phyloP scores from a whole-genome alignment of 106 monocot genomes.

The Apostasia ramifera region DNA sequence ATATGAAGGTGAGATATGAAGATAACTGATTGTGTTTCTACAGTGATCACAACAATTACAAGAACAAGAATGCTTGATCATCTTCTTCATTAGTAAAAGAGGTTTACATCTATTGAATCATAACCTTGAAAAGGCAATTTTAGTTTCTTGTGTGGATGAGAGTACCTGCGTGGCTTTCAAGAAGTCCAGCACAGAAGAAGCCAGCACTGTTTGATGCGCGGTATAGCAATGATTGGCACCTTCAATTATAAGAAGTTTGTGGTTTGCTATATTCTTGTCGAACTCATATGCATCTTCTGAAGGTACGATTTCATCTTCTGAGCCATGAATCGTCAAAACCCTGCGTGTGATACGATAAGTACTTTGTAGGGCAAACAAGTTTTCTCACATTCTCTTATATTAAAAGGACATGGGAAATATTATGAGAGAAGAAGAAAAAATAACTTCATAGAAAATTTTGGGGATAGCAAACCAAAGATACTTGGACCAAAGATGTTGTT shows the following conservation, averaged over 20 bases:
- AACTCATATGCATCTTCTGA: conserved; percentile 49
- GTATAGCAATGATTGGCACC: conserved; percentile 66
- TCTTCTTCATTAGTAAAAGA: background rate
- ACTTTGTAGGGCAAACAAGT: too few species aligned
- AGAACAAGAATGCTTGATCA: background rate
- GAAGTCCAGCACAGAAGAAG: conserved; percentile 48
- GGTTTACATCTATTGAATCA: background rate
- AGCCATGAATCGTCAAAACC: conserved; percentile 83
- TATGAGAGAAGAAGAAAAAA: too few species aligned
- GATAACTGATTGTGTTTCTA: background rate
- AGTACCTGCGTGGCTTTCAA: conserved; percentile 18
- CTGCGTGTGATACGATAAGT: conserved; percentile 5
- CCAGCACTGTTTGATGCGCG: conserved; percentile 36
- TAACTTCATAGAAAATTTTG: too few species aligned
- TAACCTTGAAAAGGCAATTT: background rate
- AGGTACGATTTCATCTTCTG: conserved; percentile 59
- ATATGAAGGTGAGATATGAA: background rate
- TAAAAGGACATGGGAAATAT: too few species aligned
- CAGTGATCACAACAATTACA: background rate
- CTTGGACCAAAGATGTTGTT: too few species aligned
- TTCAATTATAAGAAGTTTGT: conserved; percentile 51
- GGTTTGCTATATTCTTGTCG: conserved; percentile 41
- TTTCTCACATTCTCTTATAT: too few species aligned
- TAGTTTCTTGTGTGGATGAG: background rate
- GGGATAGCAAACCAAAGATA: too few species aligned